Evolutionary conservation across 768 basidiomycete genomes (phyloP).

Genomic region (Mycena filopes): DNA sequence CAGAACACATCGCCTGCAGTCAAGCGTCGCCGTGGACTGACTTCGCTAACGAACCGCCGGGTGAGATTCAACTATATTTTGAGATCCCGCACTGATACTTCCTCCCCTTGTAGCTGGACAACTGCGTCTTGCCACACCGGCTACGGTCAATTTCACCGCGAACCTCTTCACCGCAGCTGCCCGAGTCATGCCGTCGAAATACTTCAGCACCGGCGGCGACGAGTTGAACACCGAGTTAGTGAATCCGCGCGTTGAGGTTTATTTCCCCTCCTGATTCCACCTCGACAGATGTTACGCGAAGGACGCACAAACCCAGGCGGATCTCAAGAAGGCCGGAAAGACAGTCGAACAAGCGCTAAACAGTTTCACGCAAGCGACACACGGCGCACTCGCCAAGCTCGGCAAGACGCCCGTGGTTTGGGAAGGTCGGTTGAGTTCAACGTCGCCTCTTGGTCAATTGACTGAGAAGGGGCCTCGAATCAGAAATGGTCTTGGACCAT

Average conservation of each 20-base stretch:
- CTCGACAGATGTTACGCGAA: constrained; percentile 62
- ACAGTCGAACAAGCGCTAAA: constrained; percentile 75
- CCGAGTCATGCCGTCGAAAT: constrained; percentile 60
- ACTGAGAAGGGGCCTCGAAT: constrained; percentile 41
- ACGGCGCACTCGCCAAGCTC: constrained; percentile 59
- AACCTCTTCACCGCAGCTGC: constrained; percentile 65
- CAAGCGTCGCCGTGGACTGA: constrained; percentile 64
- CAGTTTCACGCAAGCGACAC: constrained; percentile 69
- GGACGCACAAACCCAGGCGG: constrained; percentile 68
- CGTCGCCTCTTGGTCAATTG: constrained; percentile 38
- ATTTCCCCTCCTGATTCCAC: background rate
- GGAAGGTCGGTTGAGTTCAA: constrained; percentile 60
- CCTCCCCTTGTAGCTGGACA: constrained; percentile 65
- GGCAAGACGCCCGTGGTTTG: constrained; percentile 87
- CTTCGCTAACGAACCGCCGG: constrained; percentile 79
- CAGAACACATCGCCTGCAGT: constrained; percentile 79
- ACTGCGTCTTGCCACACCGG: constrained; percentile 73
- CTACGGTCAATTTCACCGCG: constrained; percentile 68
- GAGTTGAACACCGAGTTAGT: constrained; percentile 68
- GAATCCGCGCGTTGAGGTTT: too few relatives aligned
- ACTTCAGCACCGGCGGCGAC: constrained; percentile 87
- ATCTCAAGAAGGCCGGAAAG: constrained; percentile 58
- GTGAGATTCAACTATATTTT: too few relatives aligned
- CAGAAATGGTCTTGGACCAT: constrained; percentile 75
- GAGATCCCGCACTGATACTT: too few relatives aligned